Evolutionary conservation across 225 moss, liverwort and hornwort genomes (phyloP).

Genomic region (Thuidium tamariscinum): DNA sequence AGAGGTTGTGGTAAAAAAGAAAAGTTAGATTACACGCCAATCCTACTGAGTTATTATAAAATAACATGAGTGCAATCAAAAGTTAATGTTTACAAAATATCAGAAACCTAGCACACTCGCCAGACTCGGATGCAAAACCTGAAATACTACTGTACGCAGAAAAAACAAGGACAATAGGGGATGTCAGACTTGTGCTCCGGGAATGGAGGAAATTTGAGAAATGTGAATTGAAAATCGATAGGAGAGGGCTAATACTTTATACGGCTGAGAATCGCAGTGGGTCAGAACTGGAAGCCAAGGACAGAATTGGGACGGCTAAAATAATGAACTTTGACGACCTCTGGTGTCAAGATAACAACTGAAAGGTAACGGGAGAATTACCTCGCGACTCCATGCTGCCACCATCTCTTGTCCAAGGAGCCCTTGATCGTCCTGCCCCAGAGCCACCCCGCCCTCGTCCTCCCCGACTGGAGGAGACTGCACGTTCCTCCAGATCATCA

Average conservation of each 20-base stretch:
- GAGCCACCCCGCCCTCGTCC: slow-evolving; percentile 24
- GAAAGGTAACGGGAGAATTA: not conserved
- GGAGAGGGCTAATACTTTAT: not conserved
- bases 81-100: not conserved
- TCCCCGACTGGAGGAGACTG: slow-evolving; percentile 20
- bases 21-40: not conserved
- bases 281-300: not conserved
- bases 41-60: not conserved
- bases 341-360: not conserved
- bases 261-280: not conserved
- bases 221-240: not conserved
- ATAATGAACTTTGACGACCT: not conserved
- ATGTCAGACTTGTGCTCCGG: not conserved
- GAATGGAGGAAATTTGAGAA: not conserved
- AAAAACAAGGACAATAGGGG: not conserved
- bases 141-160: not conserved
- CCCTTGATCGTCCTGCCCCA: slow-evolving; percentile 20
- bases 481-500: slow-evolving; percentile 12
- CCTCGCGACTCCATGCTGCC: slow-evolving; percentile 28
- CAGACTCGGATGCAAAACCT: not conserved
- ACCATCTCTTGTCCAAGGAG: slow-evolving; percentile 21
- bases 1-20: not conserved
- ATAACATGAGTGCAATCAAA: not conserved
- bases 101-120: not conserved
- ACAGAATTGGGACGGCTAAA: not conserved